phyloP scores from a whole-genome alignment of 257 asterid genomes.

The Coffea eugenioides region DNA sequence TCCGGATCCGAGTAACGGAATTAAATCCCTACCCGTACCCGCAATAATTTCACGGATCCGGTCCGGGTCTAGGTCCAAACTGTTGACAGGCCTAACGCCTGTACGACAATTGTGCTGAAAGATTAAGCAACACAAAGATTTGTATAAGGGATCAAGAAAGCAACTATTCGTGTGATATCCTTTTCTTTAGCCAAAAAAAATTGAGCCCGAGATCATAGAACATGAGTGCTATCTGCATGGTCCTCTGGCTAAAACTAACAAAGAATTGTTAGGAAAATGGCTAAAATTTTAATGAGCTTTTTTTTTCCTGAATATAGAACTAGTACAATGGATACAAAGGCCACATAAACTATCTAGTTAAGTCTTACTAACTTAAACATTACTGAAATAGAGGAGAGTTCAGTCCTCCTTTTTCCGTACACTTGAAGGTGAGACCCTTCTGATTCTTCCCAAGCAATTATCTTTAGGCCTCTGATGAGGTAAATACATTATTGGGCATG shows the following conservation, averaged over 20 bases:
- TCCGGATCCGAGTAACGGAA: too few relatives aligned
- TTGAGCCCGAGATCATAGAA: background rate
- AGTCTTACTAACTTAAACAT: background rate
- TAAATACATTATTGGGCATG: constrained; percentile 57
- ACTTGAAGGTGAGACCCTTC: constrained; percentile 30
- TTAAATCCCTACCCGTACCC: too few relatives aligned
- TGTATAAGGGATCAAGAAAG: too few relatives aligned
- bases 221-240: background rate
- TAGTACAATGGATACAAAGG: background rate
- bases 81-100: too few relatives aligned
- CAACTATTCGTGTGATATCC: background rate
- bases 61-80: too few relatives aligned
- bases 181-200: background rate
- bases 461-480: constrained; percentile 91
- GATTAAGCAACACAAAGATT: too few relatives aligned
- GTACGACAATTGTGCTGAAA: too few relatives aligned
- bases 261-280: background rate
- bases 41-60: too few relatives aligned
- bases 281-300: background rate
- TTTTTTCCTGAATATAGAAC: background rate
- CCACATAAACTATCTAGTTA: background rate
- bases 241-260: background rate
- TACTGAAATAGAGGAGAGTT: background rate
- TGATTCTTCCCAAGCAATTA: constrained; percentile 64
- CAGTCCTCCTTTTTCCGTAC: background rate